Evolutionary conservation across 140 eudicot genomes (phyloP), one percentile per base, ranked within the genome.

Genomic region (Erigeron philadelphicus): DNA sequence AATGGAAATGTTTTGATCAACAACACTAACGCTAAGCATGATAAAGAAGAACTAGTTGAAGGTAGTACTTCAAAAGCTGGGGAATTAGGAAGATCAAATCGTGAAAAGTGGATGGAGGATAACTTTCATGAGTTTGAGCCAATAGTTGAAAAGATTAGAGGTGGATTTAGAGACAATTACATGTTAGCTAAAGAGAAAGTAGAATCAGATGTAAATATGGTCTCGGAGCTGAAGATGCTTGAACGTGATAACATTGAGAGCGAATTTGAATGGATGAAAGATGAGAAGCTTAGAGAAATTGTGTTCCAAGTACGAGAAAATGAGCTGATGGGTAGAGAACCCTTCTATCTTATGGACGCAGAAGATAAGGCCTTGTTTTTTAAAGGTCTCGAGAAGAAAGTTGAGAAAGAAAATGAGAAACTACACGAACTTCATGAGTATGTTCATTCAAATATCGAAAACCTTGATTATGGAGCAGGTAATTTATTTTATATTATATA

Each of bases 391-490:
- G 94, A 93, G 84, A 75, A 80, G 72, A 89, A 81, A 75, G 96
- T 83, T 64, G 95, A 86, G 66, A 83, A 79, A 81, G 88, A 66
- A 74, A 93, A 83, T n/a, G 82, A 87, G 59, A 81, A 86, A 70
- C 79, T 93, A 75, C 73, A 40, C 7, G 67, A 66, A 38, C 84
- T 93, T 75, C 98, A 93, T 76, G 74, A 86, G 35, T 93, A 79
- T 75, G 67, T 93, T 47, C 98, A 93, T 72, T 84, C 93, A 38
- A 93, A 89, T 78, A 81, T 93, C 40, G 98, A 93, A 76, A 93
- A 93, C 70, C 92, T 93, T 71, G 87, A 89, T 58, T 93, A 93
- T 64, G 98, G 98, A 63, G 90, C 93, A 93, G 98, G 98, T 93
- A 86, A 38, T 54, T 21, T 3, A 45, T 71, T 1, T 25, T 19